phyloP scores from a whole-genome alignment of 306 rosid genomes.

The Vigna trinervia region DNA sequence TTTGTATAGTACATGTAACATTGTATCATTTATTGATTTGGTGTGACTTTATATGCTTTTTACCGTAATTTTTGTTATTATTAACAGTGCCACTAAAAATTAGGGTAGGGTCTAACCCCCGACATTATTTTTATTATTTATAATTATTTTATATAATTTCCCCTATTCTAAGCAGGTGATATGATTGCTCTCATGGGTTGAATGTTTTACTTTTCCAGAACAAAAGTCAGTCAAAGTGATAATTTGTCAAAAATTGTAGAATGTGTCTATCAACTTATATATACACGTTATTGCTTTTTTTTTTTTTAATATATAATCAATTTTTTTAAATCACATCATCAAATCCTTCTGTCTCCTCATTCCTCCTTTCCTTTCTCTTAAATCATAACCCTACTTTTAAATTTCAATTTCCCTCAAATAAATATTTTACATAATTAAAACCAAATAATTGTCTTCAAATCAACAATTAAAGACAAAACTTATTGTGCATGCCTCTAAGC shows the following conservation, averaged over 20 bases:
- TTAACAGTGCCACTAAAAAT: constrained; percentile 14
- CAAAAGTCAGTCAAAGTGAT: constrained; percentile 63
- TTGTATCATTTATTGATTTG: neutral
- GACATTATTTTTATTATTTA: neutral
- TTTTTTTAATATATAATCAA: constrained; percentile 25
- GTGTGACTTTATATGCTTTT: constrained; percentile 30
- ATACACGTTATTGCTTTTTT: constrained; percentile 35
- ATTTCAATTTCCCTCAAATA: neutral
- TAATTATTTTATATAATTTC: constrained; percentile 27
- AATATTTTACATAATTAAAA: too few species aligned
- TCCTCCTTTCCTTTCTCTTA: constrained; percentile 3
- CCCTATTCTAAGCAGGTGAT: constrained; percentile 48
- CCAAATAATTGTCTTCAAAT: neutral
- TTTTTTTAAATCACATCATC: constrained; percentile 50
- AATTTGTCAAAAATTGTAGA: constrained; percentile 60
- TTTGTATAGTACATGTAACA: neutral
- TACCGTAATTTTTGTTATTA: constrained; percentile 40
- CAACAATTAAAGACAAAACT: neutral
- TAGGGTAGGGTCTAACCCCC: constrained; percentile 43
- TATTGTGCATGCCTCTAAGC: neutral
- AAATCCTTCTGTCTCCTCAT: constrained; percentile 40
- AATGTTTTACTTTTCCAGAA: constrained; percentile 53
- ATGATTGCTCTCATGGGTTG: constrained; percentile 59
- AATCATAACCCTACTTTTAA: constrained; percentile 9
- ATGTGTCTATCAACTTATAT: constrained; percentile 48